phyloP scores from a whole-genome alignment of 139 green algal species.

The Desmodesmus armatus region DNA sequence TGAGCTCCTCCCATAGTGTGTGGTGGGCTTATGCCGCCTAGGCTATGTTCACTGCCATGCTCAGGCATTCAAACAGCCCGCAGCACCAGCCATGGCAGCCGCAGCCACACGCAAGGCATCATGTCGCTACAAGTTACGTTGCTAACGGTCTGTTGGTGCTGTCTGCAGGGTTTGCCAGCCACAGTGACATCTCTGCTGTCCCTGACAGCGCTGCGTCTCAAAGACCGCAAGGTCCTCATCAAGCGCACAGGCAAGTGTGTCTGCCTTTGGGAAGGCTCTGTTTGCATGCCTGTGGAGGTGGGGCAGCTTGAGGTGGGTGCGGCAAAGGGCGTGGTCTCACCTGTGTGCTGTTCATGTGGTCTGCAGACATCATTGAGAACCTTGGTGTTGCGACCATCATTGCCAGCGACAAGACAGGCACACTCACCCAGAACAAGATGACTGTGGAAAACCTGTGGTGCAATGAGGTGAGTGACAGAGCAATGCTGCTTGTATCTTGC shows the following conservation, averaged over 20 bases:
- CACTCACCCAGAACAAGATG: constrained; percentile 56
- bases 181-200: constrained; percentile 55
- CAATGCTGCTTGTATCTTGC: too few relatives aligned
- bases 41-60: not conserved
- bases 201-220: constrained; percentile 52
- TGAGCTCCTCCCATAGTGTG: not conserved
- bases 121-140: too few relatives aligned
- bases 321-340: too few relatives aligned
- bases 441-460: constrained; percentile 53
- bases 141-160: too few relatives aligned
- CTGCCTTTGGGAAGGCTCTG: too few relatives aligned
- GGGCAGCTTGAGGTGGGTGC: too few relatives aligned
- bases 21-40: not conserved
- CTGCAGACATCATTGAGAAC: constrained; percentile 58
- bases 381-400: constrained; percentile 58
- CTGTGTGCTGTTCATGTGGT: too few relatives aligned
- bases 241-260: too few relatives aligned
- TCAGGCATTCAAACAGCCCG: too few relatives aligned
- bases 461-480: constrained; percentile 24
- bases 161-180: constrained; percentile 53
- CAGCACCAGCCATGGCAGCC: too few relatives aligned
- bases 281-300: too few relatives aligned
- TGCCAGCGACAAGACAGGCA: constrained; percentile 60
- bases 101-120: too few relatives aligned
- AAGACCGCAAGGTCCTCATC: constrained; percentile 55